Base-by-base conservation (phyloP, 179 eudicot genomes). In the Corrigiola litoralis region DNA sequence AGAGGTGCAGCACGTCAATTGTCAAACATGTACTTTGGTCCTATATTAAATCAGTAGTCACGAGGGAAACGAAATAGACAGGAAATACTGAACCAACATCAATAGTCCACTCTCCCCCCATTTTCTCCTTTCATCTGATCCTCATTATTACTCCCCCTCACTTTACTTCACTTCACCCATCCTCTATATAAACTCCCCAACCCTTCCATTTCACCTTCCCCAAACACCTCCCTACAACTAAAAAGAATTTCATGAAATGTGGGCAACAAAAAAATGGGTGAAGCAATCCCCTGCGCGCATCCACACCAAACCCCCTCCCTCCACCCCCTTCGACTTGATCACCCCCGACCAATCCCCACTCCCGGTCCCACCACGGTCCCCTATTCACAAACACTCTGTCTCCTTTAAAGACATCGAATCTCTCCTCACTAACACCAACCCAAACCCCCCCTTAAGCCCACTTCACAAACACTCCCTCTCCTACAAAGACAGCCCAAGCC, bases 341-440 rank as follows among this genome's bases (percentile, higher is more conserved):
- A 58, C 62, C 31, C 4, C 50, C n/a, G 16, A 28, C 64, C 44
- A 17, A 25, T 9, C 24, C 57, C 58, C 37, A 0, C 55, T 6
- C 65, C 44, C 44, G 4, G 5, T 32, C 1, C 36, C 58, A n/a
- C 17, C 56, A 1, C 18, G 41, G 12, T 45, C 73, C 2, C 40
- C 68, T 5, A 51, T 68, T 10, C 72, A 66, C 52, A 78, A 75
- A 53, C 66, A 74, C 32, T 83, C 80, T 34, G 68, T 81, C 11
- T 80, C 96, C 4, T 82, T 88, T 78, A 84, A 87, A 70, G 96
- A 87, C 75, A 66, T 89, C 46, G 81, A 83, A 13, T 10, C 67
- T 18, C 83, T 89, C 51, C 24, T 68, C 8, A 3, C 20, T 1
- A 13, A 63, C 36, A 24, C 33, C 24, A 47, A 55, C 47, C 36